Evolutionary conservation across 164 flowering plant species (phyloP), one percentile per base, ranked within the genome.

Genomic region (Tinospora cordifolia): DNA sequence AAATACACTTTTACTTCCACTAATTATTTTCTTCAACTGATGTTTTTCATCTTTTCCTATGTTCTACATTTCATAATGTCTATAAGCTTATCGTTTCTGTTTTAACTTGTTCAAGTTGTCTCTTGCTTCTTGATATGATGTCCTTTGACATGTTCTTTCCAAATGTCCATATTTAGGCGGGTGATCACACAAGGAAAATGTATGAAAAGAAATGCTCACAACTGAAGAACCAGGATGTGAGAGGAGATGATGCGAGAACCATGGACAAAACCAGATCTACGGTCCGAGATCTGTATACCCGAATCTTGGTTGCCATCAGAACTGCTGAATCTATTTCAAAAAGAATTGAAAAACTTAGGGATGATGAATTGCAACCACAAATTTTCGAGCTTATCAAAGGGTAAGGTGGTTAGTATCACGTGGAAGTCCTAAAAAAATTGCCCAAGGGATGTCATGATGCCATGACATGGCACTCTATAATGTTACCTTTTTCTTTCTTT

Each of bases 361-460:
- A 89, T 75, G 96, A 91, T 72, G 98, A 93, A 71, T 82, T 93
- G 72, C 89, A 86, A 75, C 97, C 97, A 5, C 98, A 93, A 65
- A 85, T 93, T 47, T 36, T 82, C 46, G 98, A 93, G 78, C 86
- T 93, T 14, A 77, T 91, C 51, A 85, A 83, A 79, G 97, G 98
- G 97, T 93, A 84, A 78, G 87, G 49, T 65, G 8, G 7, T 13
- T 59, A 34, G 63, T 39, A 24, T 6, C 40, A 30, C 36, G 4
- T 12, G 17, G 10, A n/a, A 21, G 7, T 30, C 13, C 63, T 26
- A 60, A 54, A 54, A 54, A 30, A 30, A 1, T 30, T 30, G 3
- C 36, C 36, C 36, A 21, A 24, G 59, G 63, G 63, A 3, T n/a
- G n/a, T n/a, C n/a, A n/a, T n/a, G 63, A 6, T 24, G 15, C 36